These are phyloP conservation scores for Sphagnum contortum DNA, from an alignment of 225 moss, liverwort and hornwort species.

Conservation along the genomic window DNA sequence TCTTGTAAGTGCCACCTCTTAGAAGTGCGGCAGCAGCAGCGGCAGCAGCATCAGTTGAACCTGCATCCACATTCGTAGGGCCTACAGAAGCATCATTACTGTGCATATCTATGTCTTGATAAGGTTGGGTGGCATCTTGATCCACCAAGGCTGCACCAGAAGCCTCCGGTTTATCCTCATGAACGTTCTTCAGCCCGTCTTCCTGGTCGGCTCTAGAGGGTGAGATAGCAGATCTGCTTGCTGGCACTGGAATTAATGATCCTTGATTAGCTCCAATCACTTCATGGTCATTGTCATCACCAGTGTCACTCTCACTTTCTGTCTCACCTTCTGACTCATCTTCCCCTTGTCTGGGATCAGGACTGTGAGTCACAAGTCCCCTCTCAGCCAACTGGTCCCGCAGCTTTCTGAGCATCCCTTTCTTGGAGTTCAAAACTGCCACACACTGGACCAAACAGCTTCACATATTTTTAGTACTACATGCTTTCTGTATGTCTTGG, in stretches of 20 bases:
- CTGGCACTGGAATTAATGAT: not conserved
- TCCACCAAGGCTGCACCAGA: constrained; percentile 1
- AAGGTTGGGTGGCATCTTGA: constrained; percentile 43
- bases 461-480: too few species aligned
- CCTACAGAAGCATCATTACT: not conserved
- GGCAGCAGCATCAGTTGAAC: constrained; percentile 7
- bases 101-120: constrained; percentile 15
- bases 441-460: constrained; percentile 29
- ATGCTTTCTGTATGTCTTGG: too few species aligned
- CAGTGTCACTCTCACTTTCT: constrained; percentile 32
- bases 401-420: constrained; percentile 40
- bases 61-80: constrained; percentile 5
- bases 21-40: constrained; percentile 32
- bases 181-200: too few species aligned
- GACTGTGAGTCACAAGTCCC: not conserved
- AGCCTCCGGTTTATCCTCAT: too few species aligned
- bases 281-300: constrained; percentile 22
- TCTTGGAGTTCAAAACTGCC: constrained; percentile 61
- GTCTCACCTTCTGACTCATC: constrained; percentile 17
- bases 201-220: too few species aligned
- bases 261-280: not conserved
- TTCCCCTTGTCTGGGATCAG: constrained; percentile 4
- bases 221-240: not conserved
- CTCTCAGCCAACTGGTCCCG: constrained; percentile 21
- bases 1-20: constrained; percentile 38